Conservation (phyloP, 257 asterid genomes). For the Solanum microdontum region DNA sequence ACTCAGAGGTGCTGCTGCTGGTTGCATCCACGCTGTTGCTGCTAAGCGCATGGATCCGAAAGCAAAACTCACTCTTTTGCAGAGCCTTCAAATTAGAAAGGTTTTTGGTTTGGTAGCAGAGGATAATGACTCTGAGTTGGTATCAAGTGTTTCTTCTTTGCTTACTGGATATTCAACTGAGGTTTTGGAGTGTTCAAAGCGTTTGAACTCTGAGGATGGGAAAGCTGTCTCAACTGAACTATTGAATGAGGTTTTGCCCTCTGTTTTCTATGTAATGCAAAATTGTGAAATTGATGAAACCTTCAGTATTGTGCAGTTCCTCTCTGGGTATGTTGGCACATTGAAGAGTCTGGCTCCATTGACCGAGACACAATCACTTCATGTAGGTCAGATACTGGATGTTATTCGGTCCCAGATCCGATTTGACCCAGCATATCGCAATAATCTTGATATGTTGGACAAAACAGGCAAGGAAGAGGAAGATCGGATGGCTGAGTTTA, state of each 20-base stretch:
- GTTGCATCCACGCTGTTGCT: conserved; percentile 60
- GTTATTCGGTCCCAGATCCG: conserved; percentile 53
- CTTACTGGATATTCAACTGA: conserved; percentile 81
- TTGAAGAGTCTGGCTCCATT: conserved; percentile 56
- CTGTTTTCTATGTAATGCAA: conserved; percentile 67
- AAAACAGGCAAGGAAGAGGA: conserved; percentile 86
- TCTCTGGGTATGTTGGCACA: conserved; percentile 73
- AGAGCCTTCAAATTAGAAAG: conserved; percentile 59
- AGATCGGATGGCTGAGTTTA: conserved; percentile 80
- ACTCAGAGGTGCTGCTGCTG: conserved; percentile 68
- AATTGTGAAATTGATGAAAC: conserved; percentile 55
- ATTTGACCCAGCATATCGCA: conserved; percentile 63
- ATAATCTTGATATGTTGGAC: conserved; percentile 54
- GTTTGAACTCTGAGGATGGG: conserved; percentile 47
- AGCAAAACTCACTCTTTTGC: conserved; percentile 65
- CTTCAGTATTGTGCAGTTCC: conserved; percentile 76
- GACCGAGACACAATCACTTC: conserved; percentile 64
- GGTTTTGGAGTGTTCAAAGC: conserved; percentile 69
- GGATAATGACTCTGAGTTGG: conserved; percentile 53
- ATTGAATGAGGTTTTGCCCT: conserved; percentile 83
- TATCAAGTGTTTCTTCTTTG: conserved; percentile 60
- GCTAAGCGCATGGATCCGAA: conserved; percentile 82
- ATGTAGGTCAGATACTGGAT: conserved; percentile 72
- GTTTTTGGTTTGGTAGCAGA: conserved; percentile 58
- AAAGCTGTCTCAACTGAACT: conserved; percentile 50